phyloP scores from a whole-genome alignment of 163 green algal genomes.

The Dunaliella salina region DNA sequence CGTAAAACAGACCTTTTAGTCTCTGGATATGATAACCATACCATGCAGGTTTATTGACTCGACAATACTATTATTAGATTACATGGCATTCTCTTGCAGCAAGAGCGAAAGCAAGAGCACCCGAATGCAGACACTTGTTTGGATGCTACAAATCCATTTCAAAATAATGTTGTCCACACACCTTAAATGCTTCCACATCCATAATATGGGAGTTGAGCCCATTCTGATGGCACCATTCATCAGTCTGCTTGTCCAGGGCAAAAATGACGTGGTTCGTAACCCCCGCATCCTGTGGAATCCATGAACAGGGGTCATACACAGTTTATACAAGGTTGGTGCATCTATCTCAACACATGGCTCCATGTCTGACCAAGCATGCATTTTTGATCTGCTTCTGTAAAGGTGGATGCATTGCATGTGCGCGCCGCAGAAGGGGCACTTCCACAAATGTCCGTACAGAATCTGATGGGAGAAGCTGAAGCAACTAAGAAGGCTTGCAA shows the following conservation, averaged over 20 bases:
- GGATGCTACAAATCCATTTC: too few species aligned
- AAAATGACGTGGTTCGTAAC: conserved; percentile 79
- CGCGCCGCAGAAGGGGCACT: background rate
- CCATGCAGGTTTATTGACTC: too few species aligned
- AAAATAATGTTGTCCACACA: conserved; percentile 22
- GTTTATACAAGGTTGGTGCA: background rate
- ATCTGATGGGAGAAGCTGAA: too few species aligned
- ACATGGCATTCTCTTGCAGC: background rate
- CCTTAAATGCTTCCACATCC: conserved; percentile 14
- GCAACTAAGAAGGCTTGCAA: too few species aligned
- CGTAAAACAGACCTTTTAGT: too few species aligned
- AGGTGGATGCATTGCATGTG: too few species aligned
- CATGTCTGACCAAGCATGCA: too few species aligned
- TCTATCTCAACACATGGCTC: background rate
- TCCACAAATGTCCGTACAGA: background rate
- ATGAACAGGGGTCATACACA: background rate
- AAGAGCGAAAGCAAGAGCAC: background rate
- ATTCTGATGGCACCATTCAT: conserved; percentile 36
- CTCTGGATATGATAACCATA: too few species aligned
- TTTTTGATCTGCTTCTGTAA: too few species aligned
- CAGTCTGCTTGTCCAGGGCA: conserved; percentile 73
- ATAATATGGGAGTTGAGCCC: conserved; percentile 29
- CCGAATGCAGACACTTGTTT: background rate
- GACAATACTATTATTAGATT: background rate
- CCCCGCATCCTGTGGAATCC: conserved; percentile 10